Conservation (phyloP, 768 basidiomycete species). For the Holtermannia corniformis region DNA sequence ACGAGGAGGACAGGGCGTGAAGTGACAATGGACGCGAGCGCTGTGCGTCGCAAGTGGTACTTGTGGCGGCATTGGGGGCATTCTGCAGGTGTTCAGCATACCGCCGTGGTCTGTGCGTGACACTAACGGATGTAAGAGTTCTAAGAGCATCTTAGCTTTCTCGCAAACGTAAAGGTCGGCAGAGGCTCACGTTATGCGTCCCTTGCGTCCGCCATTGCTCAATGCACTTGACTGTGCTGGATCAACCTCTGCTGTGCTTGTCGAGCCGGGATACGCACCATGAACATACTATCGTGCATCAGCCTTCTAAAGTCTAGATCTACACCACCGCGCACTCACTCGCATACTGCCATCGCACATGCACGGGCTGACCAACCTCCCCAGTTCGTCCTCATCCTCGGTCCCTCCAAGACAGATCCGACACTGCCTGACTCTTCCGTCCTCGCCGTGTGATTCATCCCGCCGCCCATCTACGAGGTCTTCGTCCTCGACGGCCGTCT, state of each 20-base stretch:
- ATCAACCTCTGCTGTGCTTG: not conserved
- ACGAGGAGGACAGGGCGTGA: conserved; percentile 28
- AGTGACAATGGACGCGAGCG: conserved; percentile 15
- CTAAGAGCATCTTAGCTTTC: no score
- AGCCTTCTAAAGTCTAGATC: no score
- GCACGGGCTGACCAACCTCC: conserved; percentile 73
- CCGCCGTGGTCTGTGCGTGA: not conserved
- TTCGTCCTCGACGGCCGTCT: not conserved
- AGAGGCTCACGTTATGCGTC: conserved; percentile 31
- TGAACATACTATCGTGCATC: conserved; percentile 34
- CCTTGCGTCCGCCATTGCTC: conserved; percentile 34
- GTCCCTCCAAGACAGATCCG: conserved; percentile 71
- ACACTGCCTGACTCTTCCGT: conserved; percentile 43
- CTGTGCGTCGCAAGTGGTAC: conserved; percentile 26
- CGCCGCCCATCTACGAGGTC: not conserved
- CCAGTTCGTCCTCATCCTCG: conserved; percentile 49
- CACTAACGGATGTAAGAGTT: conserved; percentile 29
- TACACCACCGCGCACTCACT: conserved; percentile 34
- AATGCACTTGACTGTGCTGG: conserved; percentile 25
- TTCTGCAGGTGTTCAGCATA: conserved; percentile 8
- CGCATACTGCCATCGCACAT: conserved; percentile 70
- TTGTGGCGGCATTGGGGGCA: conserved; percentile 36
- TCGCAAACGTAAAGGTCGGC: no score
- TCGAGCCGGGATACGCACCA: conserved; percentile 13
- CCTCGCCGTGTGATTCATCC: not conserved